Evolutionary conservation across 257 asterid species (phyloP), one percentile per base, ranked within the genome.

Genomic region (Solanum virginianum): DNA sequence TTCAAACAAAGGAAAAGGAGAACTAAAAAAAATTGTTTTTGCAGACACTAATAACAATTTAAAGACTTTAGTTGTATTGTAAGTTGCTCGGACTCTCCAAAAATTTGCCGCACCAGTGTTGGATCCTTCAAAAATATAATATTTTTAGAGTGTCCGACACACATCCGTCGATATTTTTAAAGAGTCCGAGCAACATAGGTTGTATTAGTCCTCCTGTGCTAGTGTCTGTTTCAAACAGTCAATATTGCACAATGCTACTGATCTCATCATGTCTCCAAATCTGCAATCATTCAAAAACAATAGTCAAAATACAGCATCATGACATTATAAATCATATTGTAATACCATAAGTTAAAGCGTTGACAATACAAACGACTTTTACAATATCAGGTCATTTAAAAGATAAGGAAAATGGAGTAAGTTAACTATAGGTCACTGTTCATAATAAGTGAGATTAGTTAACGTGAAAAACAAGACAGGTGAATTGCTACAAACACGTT

Each of bases 221-320:
- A 79, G 47, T 79, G 82, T 79, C 82, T 79, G 82, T 29, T 53
- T 79, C 60, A 79, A 79, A 79, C 82, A 79, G 65, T 79, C 82
- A 26, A 79, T 79, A 53, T 79, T 79, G 65, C 82, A 79, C 62
- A 51, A 53, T 79, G 65, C 65, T 26, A 79, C 82, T 53, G 82
- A 79, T 79, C 82, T 79, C 82, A 79, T 79, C 82, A 79, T 79
- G 59, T 77, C 82, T 77, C 82, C 82, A 77, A 77, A 77, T 12
- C 82, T 77, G 82, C 82, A 26, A 77, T 77, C 3, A 53, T 26
- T 77, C 82, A 16, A 53, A 51, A 51, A 8, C 26, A 77, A 26
- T 51, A 53, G 63, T 77, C 65, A 77, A 77, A 53, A 55, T 51
- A 53, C 26, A 51, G 3, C 82, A 77, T 77, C 26, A 51, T 77